Conservation (phyloP, 2,329 filamentous ascomycete species). For the Didymella exigua region DNA sequence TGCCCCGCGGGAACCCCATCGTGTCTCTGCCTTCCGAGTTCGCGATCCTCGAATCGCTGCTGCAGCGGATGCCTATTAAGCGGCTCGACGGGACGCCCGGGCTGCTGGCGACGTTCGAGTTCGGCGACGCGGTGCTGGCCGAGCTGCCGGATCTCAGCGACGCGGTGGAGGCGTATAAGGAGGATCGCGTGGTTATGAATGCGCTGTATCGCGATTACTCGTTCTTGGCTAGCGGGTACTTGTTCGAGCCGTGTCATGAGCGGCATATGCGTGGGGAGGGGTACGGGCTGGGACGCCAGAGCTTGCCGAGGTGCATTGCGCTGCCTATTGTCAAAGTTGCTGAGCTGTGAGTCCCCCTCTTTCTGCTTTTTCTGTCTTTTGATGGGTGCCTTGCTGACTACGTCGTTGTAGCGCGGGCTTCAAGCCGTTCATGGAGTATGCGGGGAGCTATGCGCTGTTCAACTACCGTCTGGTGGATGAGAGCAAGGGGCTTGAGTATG, state of each 20-base stretch:
- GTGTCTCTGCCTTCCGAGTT: constrained; percentile 73
- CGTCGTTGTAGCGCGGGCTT: constrained; percentile 64
- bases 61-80: constrained; percentile 79
- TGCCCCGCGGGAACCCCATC: constrained; percentile 63
- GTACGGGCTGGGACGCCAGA: constrained; percentile 78
- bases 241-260: constrained; percentile 90
- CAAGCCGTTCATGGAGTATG: constrained; percentile 91
- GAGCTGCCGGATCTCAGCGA: constrained; percentile 76
- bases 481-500: constrained; percentile 60
- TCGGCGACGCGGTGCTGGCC: constrained; percentile 80
- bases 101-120: constrained; percentile 72
- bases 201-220: constrained; percentile 91
- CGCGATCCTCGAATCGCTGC: constrained; percentile 70
- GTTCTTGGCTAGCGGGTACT: constrained; percentile 85
- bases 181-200: constrained; percentile 79
- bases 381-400: background rate
- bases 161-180: constrained; percentile 72
- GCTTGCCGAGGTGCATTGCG: constrained; percentile 75
- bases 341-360: constrained; percentile 71
- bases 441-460: constrained; percentile 66
- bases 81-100: constrained; percentile 75
- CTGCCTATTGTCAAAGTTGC: constrained; percentile 82
- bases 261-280: constrained; percentile 68
- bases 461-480: constrained; percentile 67
- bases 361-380: background rate